A percentile compares a stretch with the other conserved stretches of the same genome.
Evolutionary conservation across 108 stramenopile species (phyloP).

Genomic region (Pseudonitzschia multiseries): DNA sequence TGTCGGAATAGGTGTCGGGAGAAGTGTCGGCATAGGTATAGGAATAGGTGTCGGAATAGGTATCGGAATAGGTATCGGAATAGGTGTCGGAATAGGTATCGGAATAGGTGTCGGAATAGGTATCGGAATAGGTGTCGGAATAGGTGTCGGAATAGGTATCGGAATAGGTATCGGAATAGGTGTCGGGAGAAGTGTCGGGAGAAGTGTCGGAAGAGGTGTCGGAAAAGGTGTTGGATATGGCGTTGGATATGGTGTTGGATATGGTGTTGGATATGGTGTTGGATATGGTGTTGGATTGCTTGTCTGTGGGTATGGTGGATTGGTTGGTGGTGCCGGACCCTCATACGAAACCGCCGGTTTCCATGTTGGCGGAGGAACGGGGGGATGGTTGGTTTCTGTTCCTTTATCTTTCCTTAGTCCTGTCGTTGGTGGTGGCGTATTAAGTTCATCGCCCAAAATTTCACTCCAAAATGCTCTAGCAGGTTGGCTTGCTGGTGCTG

Average conservation of each 20-base stretch:
- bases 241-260: not conserved
- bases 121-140: no score
- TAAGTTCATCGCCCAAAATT: not conserved
- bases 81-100: no score
- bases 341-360: not conserved
- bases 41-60: not conserved
- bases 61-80: not conserved
- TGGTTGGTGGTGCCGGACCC: not conserved
- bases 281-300: no score
- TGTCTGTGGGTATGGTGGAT: not conserved
- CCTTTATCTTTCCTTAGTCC: no score
- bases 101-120: no score
- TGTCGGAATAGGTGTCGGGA: not conserved
- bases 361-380: constrained; percentile 6
- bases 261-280: no score
- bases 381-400: not conserved
- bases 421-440: no score
- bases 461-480: constrained; percentile 1
- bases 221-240: not conserved
- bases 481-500: constrained; percentile 4
- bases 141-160: no score
- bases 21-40: not conserved
- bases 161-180: not conserved
- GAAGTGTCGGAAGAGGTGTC: not conserved
- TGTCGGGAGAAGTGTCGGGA: not conserved